Conservation (phyloP, 2,329 filamentous ascomycete species). For the Periconia macrospinosa region DNA sequence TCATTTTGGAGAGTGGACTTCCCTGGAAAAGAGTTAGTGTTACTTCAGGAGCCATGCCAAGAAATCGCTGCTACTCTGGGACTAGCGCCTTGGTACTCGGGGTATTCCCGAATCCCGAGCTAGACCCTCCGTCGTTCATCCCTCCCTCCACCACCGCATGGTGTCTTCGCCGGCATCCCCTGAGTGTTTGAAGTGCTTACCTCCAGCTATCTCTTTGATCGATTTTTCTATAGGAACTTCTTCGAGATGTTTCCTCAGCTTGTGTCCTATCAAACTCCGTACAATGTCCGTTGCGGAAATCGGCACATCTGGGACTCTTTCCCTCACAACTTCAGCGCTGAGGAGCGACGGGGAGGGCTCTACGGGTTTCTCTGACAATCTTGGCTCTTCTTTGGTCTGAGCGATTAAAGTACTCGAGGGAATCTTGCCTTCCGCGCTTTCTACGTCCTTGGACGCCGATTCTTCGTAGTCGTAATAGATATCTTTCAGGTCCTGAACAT, state of each 20-base stretch:
- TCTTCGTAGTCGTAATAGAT: conserved; percentile 99
- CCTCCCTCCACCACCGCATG: too few species aligned
- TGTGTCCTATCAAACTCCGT: conserved; percentile 90
- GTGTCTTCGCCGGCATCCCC: too few species aligned
- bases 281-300: conserved; percentile 89
- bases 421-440: conserved; percentile 48
- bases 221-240: conserved; percentile 94
- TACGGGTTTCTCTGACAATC: conserved; percentile 40
- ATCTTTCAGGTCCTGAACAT: conserved; percentile 98
- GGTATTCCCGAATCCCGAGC: too few species aligned
- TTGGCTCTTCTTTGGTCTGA: conserved; percentile 46
- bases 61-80: background rate
- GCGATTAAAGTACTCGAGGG: conserved; percentile 48
- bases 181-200: conserved; percentile 56
- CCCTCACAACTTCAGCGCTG: conserved; percentile 81
- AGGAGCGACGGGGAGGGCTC: conserved; percentile 57
- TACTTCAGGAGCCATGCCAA: too few species aligned
- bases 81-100: background rate
- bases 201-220: conserved; percentile 97
- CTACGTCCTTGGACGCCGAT: conserved; percentile 64
- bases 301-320: conserved; percentile 77
- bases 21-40: conserved; percentile 56
- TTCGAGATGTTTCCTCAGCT: conserved; percentile 89
- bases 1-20: conserved; percentile 99
- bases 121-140: too few species aligned